Conservation (phyloP, 768 basidiomycete species). For the Rossbeevera mucosa region DNA sequence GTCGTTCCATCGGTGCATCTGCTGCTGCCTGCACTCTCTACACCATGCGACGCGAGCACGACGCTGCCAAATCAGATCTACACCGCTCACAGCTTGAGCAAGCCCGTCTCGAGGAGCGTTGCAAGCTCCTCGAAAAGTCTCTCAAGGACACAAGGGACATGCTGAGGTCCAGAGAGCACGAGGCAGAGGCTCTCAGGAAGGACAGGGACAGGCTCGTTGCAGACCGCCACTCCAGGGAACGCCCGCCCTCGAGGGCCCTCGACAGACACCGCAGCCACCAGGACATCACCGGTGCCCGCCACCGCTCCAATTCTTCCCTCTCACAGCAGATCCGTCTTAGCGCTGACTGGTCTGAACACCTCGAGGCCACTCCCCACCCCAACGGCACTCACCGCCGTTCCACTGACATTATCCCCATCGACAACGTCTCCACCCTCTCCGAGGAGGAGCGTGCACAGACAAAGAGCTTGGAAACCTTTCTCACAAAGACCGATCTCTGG, state of each 20-base stretch:
- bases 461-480: slow-evolving; percentile 59
- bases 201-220: slow-evolving; percentile 32
- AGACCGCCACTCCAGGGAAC: slow-evolving; percentile 21
- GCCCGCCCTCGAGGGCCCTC: slow-evolving; percentile 20
- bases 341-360: slow-evolving; percentile 31
- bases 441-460: slow-evolving; percentile 56
- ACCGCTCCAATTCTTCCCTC: slow-evolving; percentile 28
- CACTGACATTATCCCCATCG: slow-evolving; percentile 9
- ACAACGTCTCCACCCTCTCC: slow-evolving; percentile 31
- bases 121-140: slow-evolving; percentile 56
- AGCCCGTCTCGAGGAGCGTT: slow-evolving; percentile 56
- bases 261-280: not conserved
- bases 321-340: slow-evolving; percentile 31
- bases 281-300: slow-evolving; percentile 6
- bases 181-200: slow-evolving; percentile 51
- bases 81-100: slow-evolving; percentile 51
- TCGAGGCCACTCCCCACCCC: slow-evolving; percentile 14
- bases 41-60: slow-evolving; percentile 50
- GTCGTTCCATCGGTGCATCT: slow-evolving; percentile 33
- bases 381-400: slow-evolving; percentile 13
- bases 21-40: slow-evolving; percentile 41
- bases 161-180: slow-evolving; percentile 52
- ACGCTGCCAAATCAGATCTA: slow-evolving; percentile 51
- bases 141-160: slow-evolving; percentile 61
- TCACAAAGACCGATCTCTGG: slow-evolving; percentile 71